A percentile compares a stretch with the other conserved stretches of the same genome.
Evolutionary conservation across 768 basidiomycete genomes (phyloP).

Genomic region (Mycena leptocephala): DNA sequence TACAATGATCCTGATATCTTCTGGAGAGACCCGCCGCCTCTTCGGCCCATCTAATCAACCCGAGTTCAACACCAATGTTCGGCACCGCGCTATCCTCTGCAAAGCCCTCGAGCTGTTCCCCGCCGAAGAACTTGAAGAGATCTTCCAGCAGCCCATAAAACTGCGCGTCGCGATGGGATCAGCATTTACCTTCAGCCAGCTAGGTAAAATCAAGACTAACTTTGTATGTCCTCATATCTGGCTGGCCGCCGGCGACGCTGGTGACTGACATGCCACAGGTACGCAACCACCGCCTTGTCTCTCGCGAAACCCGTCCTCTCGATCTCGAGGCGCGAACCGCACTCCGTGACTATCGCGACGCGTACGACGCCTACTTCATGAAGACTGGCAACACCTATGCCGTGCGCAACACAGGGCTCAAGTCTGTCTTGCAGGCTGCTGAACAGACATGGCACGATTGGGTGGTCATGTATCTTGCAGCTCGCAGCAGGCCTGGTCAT

Average conservation of each 20-base stretch:
- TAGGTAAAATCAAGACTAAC: not conserved
- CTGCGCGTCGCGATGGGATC: constrained; percentile 1
- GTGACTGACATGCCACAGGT: not conserved
- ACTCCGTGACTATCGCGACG: not conserved
- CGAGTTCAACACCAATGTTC: not conserved
- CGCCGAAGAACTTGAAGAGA: not conserved
- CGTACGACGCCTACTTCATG: constrained; percentile 9
- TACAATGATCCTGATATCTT: not conserved
- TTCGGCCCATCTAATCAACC: not conserved
- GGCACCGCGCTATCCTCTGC: constrained; percentile 1
- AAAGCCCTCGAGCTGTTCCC: constrained; percentile 1
- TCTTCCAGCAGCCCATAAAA: not conserved
- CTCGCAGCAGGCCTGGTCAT: not conserved
- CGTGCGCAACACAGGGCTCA: not conserved
- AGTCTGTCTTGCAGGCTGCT: not conserved
- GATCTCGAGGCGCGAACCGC: not conserved
- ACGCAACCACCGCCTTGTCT: not conserved
- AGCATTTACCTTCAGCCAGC: not conserved
- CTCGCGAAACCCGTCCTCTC: not conserved
- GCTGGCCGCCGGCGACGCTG: not conserved
- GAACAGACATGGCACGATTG: constrained; percentile 23
- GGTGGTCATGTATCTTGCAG: not conserved
- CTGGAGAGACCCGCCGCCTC: not conserved
- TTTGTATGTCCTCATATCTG: not conserved
- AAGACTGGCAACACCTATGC: not conserved